Evolutionary conservation across 306 rosid genomes (phyloP), one percentile per base, ranked within the genome.

Genomic region (Spatholobus suberectus): DNA sequence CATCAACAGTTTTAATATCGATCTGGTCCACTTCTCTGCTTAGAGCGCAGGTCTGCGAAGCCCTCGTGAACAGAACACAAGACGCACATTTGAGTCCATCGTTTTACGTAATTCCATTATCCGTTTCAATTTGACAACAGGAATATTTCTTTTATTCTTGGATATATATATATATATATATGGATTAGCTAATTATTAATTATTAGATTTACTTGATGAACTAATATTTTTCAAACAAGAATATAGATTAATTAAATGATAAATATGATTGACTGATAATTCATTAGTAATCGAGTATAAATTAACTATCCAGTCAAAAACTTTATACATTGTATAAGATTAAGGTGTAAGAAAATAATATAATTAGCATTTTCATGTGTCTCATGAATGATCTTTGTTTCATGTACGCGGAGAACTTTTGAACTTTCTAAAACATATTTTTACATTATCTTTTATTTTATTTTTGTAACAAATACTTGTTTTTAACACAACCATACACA

Each of bases 11-110:
- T 69, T 69, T 87, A 80, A 88, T 80, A 70, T 82, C 70, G 14
- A 32, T 43, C 38, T 85, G 94, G 89, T 85, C 91, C 94, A 87
- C 76, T 82, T 74, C 84, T 81, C 83, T 34, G 51, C 83, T 76
- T 51, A 79, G 81, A 61, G 47, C n/a, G 54, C 61, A 44, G 76
- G 70, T 86, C 93, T 91, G 86, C 84, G 49, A 61, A 81, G 73
- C 82, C 84, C 84, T 88, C 93, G 73, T 80, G 77, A 61, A 85
- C 73, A 79, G 74, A 43, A 85, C 79, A 70, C 75, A 61, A 2
- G 10, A 61, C 75, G 32, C 21, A 55, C 67, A 29, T 57, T 82
- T 76, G 4, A 29, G 54, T 75, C 69, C 77, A 29, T 55, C 49
- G 23, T 52, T 74, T 27, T 46, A 80, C 44, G 58, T 54, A 47